Base-by-base conservation (phyloP, 176 grass and related monocot genomes). In the Rhynchospora breviuscula region DNA sequence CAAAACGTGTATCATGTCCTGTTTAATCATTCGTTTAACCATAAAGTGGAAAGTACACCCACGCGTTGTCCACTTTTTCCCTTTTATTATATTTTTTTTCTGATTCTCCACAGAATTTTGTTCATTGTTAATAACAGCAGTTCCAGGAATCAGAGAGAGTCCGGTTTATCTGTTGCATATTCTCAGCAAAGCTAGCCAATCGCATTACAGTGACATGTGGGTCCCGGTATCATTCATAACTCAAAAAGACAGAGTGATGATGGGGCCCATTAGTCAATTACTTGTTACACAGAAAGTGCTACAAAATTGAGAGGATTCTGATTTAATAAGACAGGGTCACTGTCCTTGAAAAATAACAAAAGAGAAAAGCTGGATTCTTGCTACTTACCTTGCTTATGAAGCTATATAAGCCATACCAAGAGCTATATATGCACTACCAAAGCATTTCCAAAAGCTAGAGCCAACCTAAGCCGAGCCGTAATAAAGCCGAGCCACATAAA, bases 21-120 rank as follows among this genome's bases (percentile, higher is more conserved):
- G 51, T 83, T 47, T 83, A 83, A 66, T 83, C 22, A 83, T 84
- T 67, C 54, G 59, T 72, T 74, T 23, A 47, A n/a, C 48, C 52
- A 56, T 12, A 84, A 83, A 84, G 67, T 44, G 67, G 13, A 84
- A n/a, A 25, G 35, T 54, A 51, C 15, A 40, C 17, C 8, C 51
- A 64, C 26, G 52, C 33, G 62, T 14, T 26, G 48, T 73, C 11
- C 52, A 22, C 49, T 0, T 61, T 46, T 75, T 60, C 9, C 67
- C 15, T 23, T 3, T 52, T 58, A 25, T 35, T 23, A 14, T 7
- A 23, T 79, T 83, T 53, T 52, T n/a, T 49, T 63, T 35, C 52
- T 68, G 44, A 40, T 51, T 29, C 9, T 35, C 56, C 5, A 6
- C 18, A 18, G 56, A 58, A 18, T 17, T 35, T 15, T 67, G 31